These are phyloP conservation scores for Capronia epimyces DNA, from an alignment of 2,329 filamentous ascomycete genomes.

Conservation along the genomic window DNA sequence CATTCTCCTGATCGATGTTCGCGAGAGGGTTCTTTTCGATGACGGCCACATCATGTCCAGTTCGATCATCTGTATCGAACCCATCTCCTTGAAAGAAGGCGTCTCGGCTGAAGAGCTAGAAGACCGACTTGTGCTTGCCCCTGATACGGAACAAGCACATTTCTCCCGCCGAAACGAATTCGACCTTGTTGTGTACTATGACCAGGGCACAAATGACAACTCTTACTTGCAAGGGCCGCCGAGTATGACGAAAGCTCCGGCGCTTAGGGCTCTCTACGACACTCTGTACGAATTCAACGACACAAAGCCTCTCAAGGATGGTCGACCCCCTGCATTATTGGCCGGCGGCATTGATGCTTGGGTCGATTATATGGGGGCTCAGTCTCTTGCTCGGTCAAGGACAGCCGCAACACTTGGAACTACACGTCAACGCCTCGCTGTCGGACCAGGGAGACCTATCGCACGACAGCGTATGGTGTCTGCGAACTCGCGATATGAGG, in stretches of 20 bases:
- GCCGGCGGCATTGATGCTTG: slow-evolving; percentile 80
- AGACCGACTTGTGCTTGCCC: slow-evolving; percentile 45
- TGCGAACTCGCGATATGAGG: slow-evolving; percentile 48
- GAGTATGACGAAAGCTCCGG: slow-evolving; percentile 44
- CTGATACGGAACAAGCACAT: slow-evolving; percentile 59
- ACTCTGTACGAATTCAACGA: slow-evolving; percentile 81
- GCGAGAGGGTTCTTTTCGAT: slow-evolving; percentile 73
- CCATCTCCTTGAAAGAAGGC: slow-evolving; percentile 65
- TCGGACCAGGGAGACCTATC: slow-evolving; percentile 41
- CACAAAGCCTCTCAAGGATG: slow-evolving; percentile 61
- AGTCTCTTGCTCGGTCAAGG: slow-evolving; percentile 55
- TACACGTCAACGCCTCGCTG: slow-evolving; percentile 39
- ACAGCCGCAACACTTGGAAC: slow-evolving; percentile 49
- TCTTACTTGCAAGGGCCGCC: slow-evolving; percentile 50
- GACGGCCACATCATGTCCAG: slow-evolving; percentile 81
- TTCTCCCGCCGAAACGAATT: slow-evolving; percentile 70
- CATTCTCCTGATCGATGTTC: slow-evolving; percentile 79
- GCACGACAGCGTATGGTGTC: slow-evolving; percentile 49
- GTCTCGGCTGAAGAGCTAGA: slow-evolving; percentile 59
- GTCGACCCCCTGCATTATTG: slow-evolving; percentile 68
- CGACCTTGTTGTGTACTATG: slow-evolving; percentile 87
- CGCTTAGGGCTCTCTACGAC: slow-evolving; percentile 68
- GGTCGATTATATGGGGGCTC: slow-evolving; percentile 71
- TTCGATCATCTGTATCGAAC: slow-evolving; percentile 84
- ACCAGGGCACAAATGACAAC: slow-evolving; percentile 59